Conservation (phyloP, 495 filamentous ascomycete genomes). For the Aspergillus panamensis region DNA sequence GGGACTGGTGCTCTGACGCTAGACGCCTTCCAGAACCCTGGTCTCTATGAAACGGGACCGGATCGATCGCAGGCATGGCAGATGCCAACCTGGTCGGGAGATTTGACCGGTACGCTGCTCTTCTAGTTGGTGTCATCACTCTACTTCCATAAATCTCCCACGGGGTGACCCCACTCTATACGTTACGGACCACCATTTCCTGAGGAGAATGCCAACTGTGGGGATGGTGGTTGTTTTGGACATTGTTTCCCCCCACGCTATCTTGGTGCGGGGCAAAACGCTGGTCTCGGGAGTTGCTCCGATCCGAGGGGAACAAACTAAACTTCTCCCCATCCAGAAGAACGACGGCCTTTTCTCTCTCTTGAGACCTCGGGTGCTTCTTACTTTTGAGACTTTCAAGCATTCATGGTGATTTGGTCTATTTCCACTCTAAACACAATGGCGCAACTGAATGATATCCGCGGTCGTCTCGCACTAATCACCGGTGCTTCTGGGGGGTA, state of each 20-base stretch:
- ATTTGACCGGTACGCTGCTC: constrained; percentile 42
- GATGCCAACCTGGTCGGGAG: constrained; percentile 38
- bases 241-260: constrained; percentile 6
- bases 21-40: constrained; percentile 39
- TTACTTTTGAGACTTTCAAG: not conserved
- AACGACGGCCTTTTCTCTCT: not conserved
- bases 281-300: constrained; percentile 17
- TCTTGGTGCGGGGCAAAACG: constrained; percentile 14
- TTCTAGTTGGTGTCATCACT: constrained; percentile 27
- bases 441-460: constrained; percentile 46
- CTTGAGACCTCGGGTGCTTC: not conserved
- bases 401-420: not conserved
- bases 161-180: not conserved
- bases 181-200: not conserved
- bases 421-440: not conserved
- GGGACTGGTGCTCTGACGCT: constrained; percentile 35
- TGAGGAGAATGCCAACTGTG: not conserved
- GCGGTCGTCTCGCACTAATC: constrained; percentile 57
- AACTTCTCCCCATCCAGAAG: constrained; percentile 1
- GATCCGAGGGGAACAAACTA: constrained; percentile 14
- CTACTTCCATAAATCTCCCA: too few relatives aligned
- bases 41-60: constrained; percentile 31
- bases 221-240: not conserved
- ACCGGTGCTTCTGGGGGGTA: constrained; percentile 67
- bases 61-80: constrained; percentile 43